A percentile compares a stretch with the other conserved stretches of the same genome.
Conservation (phyloP, 2,329 filamentous ascomycete genomes). For the Stromatinia cepivora region DNA sequence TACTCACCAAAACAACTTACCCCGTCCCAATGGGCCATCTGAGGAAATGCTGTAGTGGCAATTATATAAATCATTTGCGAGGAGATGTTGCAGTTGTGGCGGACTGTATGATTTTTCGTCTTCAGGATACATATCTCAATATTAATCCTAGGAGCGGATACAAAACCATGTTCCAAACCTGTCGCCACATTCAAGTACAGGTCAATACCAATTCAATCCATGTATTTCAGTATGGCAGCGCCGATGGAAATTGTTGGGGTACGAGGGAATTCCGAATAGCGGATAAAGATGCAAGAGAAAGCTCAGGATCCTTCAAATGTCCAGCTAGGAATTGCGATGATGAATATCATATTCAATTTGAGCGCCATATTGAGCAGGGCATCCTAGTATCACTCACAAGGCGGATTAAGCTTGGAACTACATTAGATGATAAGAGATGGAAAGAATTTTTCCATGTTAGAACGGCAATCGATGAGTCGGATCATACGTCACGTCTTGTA, state of each 20-base stretch:
- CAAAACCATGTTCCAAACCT: background rate
- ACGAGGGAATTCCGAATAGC: background rate
- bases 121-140: background rate
- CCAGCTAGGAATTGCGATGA: background rate
- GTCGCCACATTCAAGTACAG: background rate
- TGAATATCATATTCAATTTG: conserved; percentile 1
- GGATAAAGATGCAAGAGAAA: background rate
- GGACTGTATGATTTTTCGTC: background rate
- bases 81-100: background rate
- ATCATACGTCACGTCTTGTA: background rate
- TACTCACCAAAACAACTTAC: too few relatives aligned
- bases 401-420: background rate
- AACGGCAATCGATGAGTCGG: background rate
- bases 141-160: background rate
- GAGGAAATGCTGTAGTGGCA: too few relatives aligned
- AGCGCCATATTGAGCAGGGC: background rate
- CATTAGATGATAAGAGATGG: too few relatives aligned
- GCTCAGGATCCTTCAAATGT: background rate
- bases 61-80: background rate
- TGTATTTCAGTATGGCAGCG: background rate
- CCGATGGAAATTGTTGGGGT: background rate
- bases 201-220: background rate
- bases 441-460: background rate
- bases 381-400: background rate
- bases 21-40: too few relatives aligned